Conservation (phyloP, 2,329 filamentous ascomycete genomes). For the Phialophora expanda region DNA sequence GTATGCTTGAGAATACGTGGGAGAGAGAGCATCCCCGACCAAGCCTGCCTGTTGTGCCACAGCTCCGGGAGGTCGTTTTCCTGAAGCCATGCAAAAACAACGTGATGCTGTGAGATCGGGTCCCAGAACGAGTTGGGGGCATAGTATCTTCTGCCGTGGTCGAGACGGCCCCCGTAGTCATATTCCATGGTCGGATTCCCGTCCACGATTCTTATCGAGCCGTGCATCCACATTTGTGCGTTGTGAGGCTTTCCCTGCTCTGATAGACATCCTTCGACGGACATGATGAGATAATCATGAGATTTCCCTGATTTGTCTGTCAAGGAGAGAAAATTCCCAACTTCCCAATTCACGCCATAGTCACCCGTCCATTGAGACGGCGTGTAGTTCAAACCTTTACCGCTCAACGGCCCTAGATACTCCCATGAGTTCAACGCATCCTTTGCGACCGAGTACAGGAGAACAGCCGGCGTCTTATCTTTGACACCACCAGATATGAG, state of each 20-base stretch:
- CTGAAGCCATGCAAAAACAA: constrained; percentile 58
- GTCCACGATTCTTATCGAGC: constrained; percentile 32
- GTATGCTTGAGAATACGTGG: constrained; percentile 52
- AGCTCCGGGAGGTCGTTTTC: constrained; percentile 56
- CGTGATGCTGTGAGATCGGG: constrained; percentile 47
- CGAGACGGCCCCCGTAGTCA: constrained; percentile 53
- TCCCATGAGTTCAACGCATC: constrained; percentile 51
- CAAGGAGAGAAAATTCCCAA: constrained; percentile 54
- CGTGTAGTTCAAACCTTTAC: constrained; percentile 47
- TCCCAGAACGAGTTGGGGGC: constrained; percentile 58
- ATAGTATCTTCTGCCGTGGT: constrained; percentile 54
- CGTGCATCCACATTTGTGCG: constrained; percentile 55
- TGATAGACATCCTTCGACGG: constrained; percentile 49
- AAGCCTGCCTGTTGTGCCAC: constrained; percentile 52
- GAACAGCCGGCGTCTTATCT: constrained; percentile 51
- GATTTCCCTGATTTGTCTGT: constrained; percentile 36
- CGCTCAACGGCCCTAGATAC: constrained; percentile 52
- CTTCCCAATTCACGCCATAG: constrained; percentile 59
- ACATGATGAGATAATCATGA: constrained; percentile 53
- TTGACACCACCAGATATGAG: constrained; percentile 56
- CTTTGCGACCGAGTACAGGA: constrained; percentile 53
- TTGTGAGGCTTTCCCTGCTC: constrained; percentile 37
- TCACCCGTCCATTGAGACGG: constrained; percentile 56
- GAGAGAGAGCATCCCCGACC: constrained; percentile 56
- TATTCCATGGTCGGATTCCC: constrained; percentile 42